Evolutionary conservation across 805 yeast genomes (phyloP).

Genomic region (Yarrowia osloensis): DNA sequence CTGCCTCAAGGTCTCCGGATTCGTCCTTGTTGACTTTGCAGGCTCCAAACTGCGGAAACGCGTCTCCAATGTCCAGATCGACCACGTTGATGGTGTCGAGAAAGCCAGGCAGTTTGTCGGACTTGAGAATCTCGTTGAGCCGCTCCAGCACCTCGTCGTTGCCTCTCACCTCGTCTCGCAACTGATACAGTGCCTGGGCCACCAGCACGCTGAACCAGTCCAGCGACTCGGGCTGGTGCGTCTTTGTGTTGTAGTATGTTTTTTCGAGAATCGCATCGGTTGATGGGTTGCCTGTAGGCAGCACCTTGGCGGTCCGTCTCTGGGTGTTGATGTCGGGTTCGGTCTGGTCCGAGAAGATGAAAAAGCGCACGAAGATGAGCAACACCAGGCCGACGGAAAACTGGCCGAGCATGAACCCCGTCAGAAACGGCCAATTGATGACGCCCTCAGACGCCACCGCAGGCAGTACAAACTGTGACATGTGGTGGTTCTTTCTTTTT

Average conservation of each 20-base stretch:
- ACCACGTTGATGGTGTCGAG: conserved; percentile 75
- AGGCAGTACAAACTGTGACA: conserved; percentile 27
- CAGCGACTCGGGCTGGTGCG: conserved; percentile 83
- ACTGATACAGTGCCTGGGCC: conserved; percentile 85
- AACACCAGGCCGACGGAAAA: conserved; percentile 45
- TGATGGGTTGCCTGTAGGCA: conserved; percentile 38
- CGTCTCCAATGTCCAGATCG: conserved; percentile 91
- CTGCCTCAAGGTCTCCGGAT: conserved; percentile 66
- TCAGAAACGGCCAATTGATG: conserved; percentile 25
- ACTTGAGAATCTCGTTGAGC: conserved; percentile 62
- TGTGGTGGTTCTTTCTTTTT: not conserved
- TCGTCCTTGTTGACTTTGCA: conserved; percentile 73
- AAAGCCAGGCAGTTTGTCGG: conserved; percentile 72
- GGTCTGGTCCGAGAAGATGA: conserved; percentile 45
- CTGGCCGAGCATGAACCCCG: conserved; percentile 47
- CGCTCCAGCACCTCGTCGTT: conserved; percentile 84
- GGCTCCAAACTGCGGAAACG: conserved; percentile 91
- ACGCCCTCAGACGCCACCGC: conserved; percentile 15
- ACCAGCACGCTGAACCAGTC: conserved; percentile 96
- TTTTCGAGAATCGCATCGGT: conserved; percentile 68
- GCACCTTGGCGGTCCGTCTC: conserved; percentile 35
- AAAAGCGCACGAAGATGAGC: conserved; percentile 45
- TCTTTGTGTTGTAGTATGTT: conserved; percentile 86
- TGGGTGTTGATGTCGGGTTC: conserved; percentile 28
- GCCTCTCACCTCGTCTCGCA: conserved; percentile 82